phyloP scores from a whole-genome alignment of 106 monocot species.

The Acorus gramineus region DNA sequence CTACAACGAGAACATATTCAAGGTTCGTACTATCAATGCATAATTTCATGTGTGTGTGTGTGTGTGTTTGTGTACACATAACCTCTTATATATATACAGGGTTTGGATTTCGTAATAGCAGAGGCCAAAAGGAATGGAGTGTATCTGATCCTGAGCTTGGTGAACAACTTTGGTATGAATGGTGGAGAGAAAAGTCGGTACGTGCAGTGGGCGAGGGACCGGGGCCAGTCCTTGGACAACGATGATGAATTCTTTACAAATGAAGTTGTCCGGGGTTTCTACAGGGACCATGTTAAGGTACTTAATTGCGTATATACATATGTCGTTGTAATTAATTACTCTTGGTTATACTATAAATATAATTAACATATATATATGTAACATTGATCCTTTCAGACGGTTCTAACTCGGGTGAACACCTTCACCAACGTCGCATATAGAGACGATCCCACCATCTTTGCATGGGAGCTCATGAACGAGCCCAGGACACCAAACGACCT shows the following conservation, averaged over 20 bases:
- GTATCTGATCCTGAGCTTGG: conserved; percentile 8
- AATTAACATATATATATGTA: no score
- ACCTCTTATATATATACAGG: no score
- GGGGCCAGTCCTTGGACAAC: not conserved
- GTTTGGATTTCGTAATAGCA: no score
- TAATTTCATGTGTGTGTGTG: no score
- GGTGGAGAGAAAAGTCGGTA: conserved; percentile 7
- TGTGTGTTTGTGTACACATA: no score
- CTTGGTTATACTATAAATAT: no score
- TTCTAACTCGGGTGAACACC: conserved; percentile 26
- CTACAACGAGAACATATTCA: no score
- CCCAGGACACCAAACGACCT: conserved; percentile 17
- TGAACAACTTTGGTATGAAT: conserved; percentile 1
- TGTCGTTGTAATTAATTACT: no score
- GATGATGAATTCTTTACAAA: conserved; percentile 6
- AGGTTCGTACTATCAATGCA: no score
- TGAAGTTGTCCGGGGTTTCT: conserved; percentile 1
- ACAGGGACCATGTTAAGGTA: conserved; percentile 54
- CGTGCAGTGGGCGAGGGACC: conserved; percentile 12
- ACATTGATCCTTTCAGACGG: conserved; percentile 15
- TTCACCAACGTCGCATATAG: conserved; percentile 18
- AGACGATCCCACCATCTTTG: conserved; percentile 39
- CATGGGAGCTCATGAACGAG: conserved; percentile 48
- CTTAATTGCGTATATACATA: not conserved
- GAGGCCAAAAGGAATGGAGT: not conserved